phyloP scores from a whole-genome alignment of 2,329 filamentous ascomycete genomes.

The Diaporthe aspalathi region DNA sequence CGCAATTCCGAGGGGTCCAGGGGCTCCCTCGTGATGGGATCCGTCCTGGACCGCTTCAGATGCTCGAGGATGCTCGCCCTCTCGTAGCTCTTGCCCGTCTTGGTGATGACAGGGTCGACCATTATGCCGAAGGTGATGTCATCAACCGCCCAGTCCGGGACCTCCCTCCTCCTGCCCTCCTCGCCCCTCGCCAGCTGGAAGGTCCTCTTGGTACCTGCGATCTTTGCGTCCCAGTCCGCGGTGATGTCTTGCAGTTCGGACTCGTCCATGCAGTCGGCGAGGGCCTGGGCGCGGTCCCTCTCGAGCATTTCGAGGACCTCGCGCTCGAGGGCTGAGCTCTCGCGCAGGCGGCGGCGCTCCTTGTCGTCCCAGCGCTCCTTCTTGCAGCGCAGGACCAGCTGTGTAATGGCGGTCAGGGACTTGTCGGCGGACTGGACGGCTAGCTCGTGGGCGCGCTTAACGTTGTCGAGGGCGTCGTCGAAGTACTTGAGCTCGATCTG shows the following conservation, averaged over 20 bases:
- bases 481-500: slow-evolving; percentile 79
- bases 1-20: slow-evolving; percentile 77
- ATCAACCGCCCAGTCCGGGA: slow-evolving; percentile 82
- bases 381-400: slow-evolving; percentile 81
- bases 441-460: slow-evolving; percentile 77
- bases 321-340: slow-evolving; percentile 67
- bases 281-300: slow-evolving; percentile 56
- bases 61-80: slow-evolving; percentile 87
- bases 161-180: slow-evolving; percentile 63
- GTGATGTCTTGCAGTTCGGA: slow-evolving; percentile 61
- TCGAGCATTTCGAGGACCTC: slow-evolving; percentile 68
- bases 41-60: slow-evolving; percentile 77
- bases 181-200: slow-evolving; percentile 64
- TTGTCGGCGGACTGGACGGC: slow-evolving; percentile 73
- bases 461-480: slow-evolving; percentile 78
- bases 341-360: slow-evolving; percentile 71
- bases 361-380: slow-evolving; percentile 85
- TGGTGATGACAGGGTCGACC: slow-evolving; percentile 80
- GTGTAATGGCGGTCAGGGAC: slow-evolving; percentile 77
- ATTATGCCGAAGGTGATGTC: slow-evolving; percentile 81
- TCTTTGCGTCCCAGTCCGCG: slow-evolving; percentile 61
- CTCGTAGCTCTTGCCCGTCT: slow-evolving; percentile 91
- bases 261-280: slow-evolving; percentile 55
- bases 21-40: slow-evolving; percentile 86
- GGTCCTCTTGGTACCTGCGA: slow-evolving; percentile 55